Conservation (phyloP, 1,139 yeast species). For the Sporopachydermia cereana region DNA sequence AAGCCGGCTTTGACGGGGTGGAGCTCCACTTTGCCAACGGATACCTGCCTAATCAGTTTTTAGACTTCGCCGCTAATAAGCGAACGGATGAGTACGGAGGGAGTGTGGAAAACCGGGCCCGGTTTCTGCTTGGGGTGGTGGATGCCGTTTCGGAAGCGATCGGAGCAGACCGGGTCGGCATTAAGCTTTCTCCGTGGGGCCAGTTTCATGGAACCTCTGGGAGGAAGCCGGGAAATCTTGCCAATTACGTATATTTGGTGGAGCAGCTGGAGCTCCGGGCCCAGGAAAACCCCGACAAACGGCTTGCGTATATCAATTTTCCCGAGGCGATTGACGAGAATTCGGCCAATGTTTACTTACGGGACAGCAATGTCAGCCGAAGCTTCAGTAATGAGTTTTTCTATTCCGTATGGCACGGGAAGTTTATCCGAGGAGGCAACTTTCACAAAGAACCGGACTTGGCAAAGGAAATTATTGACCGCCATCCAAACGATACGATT, state of each 20-base stretch:
- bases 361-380: too few relatives aligned
- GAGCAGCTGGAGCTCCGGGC: conserved; percentile 19
- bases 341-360: too few relatives aligned
- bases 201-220: conserved; percentile 27
- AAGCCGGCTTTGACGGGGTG: conserved; percentile 58
- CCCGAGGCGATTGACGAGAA: conserved; percentile 12
- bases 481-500: conserved; percentile 23
- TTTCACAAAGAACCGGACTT: conserved; percentile 14
- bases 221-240: conserved; percentile 16
- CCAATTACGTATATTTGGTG: conserved; percentile 19
- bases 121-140: conserved; percentile 43
- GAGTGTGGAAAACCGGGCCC: conserved; percentile 49
- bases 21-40: conserved; percentile 66
- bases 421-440: conserved; percentile 21
- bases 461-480: conserved; percentile 14
- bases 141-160: conserved; percentile 39
- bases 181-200: conserved; percentile 54
- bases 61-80: conserved; percentile 36
- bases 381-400: conserved; percentile 17
- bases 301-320: conserved; percentile 5
- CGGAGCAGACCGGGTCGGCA: conserved; percentile 42
- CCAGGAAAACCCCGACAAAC: neutral
- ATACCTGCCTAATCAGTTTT: conserved; percentile 50
- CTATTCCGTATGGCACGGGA: conserved; percentile 23
- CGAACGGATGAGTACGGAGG: conserved; percentile 65